A percentile compares a stretch with the other conserved stretches of the same genome.
Conservation (phyloP, 163 green algal species). For the Trebouxiophyceae sp. region DNA sequence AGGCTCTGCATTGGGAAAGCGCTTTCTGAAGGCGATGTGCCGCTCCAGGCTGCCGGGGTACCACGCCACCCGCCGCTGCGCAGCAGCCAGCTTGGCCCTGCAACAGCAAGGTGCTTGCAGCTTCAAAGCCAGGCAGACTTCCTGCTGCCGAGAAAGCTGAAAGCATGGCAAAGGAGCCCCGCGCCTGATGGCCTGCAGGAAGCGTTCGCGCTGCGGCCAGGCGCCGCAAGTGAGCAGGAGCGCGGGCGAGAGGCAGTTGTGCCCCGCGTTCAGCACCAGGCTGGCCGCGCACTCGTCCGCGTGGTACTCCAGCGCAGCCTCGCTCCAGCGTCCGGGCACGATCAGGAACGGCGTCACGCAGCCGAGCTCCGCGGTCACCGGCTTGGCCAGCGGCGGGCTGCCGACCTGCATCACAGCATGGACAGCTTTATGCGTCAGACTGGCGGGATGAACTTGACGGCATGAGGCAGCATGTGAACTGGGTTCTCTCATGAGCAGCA, state of each 20-base stretch:
- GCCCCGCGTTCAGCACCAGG: conserved; percentile 62
- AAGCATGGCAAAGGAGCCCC: too few species aligned
- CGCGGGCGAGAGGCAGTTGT: conserved; percentile 80
- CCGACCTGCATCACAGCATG: conserved; percentile 22
- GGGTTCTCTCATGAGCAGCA: too few species aligned
- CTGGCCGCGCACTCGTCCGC: conserved; percentile 50
- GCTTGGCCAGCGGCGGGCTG: conserved; percentile 32
- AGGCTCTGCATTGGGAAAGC: too few species aligned
- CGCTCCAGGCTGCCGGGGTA: conserved; percentile 57
- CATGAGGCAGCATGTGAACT: too few species aligned
- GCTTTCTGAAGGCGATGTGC: conserved; percentile 28
- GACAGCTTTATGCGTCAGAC: too few species aligned
- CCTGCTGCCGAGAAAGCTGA: too few species aligned
- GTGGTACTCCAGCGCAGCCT: conserved; percentile 61
- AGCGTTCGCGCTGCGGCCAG: conserved; percentile 63
- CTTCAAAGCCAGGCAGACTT: too few species aligned
- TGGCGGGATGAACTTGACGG: too few species aligned
- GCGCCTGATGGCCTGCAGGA: conserved; percentile 50
- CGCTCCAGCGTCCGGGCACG: conserved; percentile 53
- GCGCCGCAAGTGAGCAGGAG: conserved; percentile 55
- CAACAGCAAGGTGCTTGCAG: too few species aligned
- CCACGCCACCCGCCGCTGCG: conserved; percentile 44
- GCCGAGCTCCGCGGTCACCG: conserved; percentile 72
- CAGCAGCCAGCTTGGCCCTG: too few species aligned
- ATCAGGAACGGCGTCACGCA: conserved; percentile 86